A percentile compares a stretch with the other conserved stretches of the same genome.
Conservation (phyloP, 208 protist genomes). For the Trypanosomatidae sp. region DNA sequence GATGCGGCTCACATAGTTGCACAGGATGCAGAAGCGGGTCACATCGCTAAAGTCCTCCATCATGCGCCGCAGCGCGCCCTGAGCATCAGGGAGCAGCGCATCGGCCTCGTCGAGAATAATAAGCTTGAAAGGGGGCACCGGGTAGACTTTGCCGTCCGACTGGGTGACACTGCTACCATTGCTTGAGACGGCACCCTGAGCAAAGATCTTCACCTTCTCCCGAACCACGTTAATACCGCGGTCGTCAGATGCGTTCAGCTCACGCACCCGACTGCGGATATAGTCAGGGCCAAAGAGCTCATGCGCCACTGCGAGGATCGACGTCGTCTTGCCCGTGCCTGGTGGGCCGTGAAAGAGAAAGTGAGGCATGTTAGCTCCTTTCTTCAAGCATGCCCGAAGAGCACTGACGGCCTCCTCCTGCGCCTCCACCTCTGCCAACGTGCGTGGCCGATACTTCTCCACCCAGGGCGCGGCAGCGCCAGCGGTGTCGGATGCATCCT, state of each 20-base stretch:
- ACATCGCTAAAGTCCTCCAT: constrained; percentile 98
- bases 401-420: constrained; percentile 96
- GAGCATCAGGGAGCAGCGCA: constrained; percentile 98
- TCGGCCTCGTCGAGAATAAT: constrained; percentile 99
- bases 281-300: constrained; percentile 97
- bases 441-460: constrained; percentile 95
- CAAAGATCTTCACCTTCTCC: constrained; percentile 98
- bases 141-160: constrained; percentile 86
- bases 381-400: constrained; percentile 87
- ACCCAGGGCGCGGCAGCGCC: constrained; percentile 77
- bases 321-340: constrained; percentile 98
- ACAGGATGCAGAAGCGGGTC: constrained; percentile 99
- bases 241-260: constrained; percentile 99
- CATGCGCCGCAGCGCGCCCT: constrained; percentile 97
- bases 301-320: constrained; percentile 97
- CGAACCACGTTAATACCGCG: constrained; percentile 99
- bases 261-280: constrained; percentile 92
- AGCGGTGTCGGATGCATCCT: constrained; percentile 8
- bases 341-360: constrained; percentile 99
- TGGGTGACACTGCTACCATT: constrained; percentile 52
- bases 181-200: constrained; percentile 84
- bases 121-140: constrained; percentile 97
- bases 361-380: constrained; percentile 96
- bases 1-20: constrained; percentile 99
- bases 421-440: constrained; percentile 93